Evolutionary conservation across 169 alveolate species (phyloP).

Genomic region (Pseudocohnilembus persalinus): DNA sequence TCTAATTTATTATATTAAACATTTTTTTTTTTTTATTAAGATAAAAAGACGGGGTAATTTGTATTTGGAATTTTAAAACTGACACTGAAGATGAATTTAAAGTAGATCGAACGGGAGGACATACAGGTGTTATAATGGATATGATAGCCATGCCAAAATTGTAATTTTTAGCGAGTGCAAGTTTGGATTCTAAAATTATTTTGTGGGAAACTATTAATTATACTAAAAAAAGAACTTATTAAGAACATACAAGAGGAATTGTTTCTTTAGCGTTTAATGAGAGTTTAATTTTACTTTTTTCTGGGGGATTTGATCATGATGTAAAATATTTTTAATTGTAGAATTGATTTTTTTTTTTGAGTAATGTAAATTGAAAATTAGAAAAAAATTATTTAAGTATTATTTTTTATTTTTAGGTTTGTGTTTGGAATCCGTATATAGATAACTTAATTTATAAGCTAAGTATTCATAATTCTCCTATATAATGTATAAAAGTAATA

Average conservation of each 20-base stretch:
- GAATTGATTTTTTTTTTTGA: not conserved
- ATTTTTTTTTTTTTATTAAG: too few relatives aligned
- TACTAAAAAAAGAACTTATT: conserved; percentile 68
- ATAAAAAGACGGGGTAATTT: conserved; percentile 71
- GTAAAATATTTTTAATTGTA: conserved; percentile 17
- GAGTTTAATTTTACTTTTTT: conserved; percentile 64
- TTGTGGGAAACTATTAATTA: conserved; percentile 78
- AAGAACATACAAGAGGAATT: conserved; percentile 77
- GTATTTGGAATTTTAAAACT: conserved; percentile 69
- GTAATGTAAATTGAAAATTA: too few relatives aligned
- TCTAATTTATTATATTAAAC: too few relatives aligned
- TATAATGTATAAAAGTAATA: conserved; percentile 63
- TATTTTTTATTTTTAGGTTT: conserved; percentile 26
- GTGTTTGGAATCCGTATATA: conserved; percentile 87
- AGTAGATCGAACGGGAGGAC: conserved; percentile 44
- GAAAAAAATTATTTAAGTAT: too few relatives aligned
- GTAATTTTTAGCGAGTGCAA: conserved; percentile 74
- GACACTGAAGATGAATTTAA: conserved; percentile 35
- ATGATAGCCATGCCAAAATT: conserved; percentile 73
- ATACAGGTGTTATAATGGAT: conserved; percentile 75
- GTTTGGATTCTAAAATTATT: conserved; percentile 67
- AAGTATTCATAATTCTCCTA: conserved; percentile 72
- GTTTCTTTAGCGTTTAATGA: conserved; percentile 64
- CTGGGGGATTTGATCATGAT: conserved; percentile 87
- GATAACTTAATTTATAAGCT: conserved; percentile 74